A percentile compares a stretch with the other conserved stretches of the same genome.
Conservation (phyloP, 495 filamentous ascomycete species). For the Trichoderma erinaceum region DNA sequence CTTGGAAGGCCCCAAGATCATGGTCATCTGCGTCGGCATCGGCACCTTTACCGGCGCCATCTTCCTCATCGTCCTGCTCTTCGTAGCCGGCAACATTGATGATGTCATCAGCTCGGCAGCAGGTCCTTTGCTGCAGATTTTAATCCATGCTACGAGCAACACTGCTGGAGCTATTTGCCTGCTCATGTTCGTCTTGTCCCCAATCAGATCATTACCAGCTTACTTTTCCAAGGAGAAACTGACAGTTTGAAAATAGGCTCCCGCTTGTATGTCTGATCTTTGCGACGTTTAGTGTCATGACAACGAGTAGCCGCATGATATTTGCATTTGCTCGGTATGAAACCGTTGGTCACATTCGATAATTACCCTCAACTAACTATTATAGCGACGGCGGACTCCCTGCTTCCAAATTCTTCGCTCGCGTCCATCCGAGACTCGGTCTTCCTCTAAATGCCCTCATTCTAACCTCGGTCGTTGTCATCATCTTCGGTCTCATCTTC, state of each 20-base stretch:
- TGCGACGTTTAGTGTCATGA: conserved; percentile 7
- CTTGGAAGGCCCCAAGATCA: conserved; percentile 1
- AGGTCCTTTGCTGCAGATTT: neutral
- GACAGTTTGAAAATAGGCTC: neutral
- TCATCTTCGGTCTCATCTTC: conserved; percentile 8
- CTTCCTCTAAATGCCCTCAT: conserved; percentile 8
- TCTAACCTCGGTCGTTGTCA: neutral
- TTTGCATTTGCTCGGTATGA: conserved; percentile 7
- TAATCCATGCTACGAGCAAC: conserved; percentile 5
- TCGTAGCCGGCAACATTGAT: conserved; percentile 3
- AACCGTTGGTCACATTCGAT: neutral
- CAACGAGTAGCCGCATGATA: conserved; percentile 4
- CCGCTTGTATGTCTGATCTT: conserved; percentile 5
- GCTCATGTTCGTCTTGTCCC: neutral
- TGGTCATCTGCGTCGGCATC: conserved; percentile 7
- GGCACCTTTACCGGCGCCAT: conserved; percentile 12
- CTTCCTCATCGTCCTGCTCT: conserved; percentile 12
- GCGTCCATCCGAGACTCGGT: conserved; percentile 1
- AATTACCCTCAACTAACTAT: neutral
- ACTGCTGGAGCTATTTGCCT: conserved; percentile 4
- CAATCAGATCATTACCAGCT: neutral
- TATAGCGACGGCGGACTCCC: neutral
- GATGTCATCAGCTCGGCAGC: conserved; percentile 4
- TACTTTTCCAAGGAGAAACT: neutral
- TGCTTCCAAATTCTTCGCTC: conserved; percentile 4